Evolutionary conservation across 1,139 yeast genomes (phyloP), one percentile per base, ranked within the genome.

Genomic region (Zygosaccharomyces pseudobailii): DNA sequence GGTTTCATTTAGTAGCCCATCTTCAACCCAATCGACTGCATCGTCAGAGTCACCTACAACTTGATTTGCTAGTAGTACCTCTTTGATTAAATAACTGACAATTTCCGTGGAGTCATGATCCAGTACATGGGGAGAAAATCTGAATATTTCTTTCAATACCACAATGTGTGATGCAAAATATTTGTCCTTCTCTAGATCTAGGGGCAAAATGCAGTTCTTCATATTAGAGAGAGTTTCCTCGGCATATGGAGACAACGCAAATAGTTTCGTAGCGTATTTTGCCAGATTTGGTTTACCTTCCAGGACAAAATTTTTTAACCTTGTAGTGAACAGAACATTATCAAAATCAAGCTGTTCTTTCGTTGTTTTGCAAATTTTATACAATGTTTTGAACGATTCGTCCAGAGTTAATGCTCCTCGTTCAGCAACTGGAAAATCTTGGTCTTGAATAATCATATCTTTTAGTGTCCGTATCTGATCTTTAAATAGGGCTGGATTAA

Each of bases 401-500:
- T 59, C 57, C 22, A 51, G 30, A 28, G 55, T 46, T n/a, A 63
- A 31, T 4, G 57, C 40, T 22, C 55, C 55, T 7, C 66, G 66
- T 20, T 56, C 59, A 25, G 60, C 54, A 35, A 55, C 54, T 3
- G 50, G 41, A 1, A 52, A 28, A 5, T 50, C 52, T 8, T 69
- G 70, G 6, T 68, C 63, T 10, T 57, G 60, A 4, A 68, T 69
- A 10, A 81, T 67, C 10, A 73, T 55, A 0, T 72, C 66, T 1
- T 76, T 70, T 46, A 88, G 68, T 7, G 74, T 74, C 9, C 72
- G 68, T 3, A 84, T 70, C 57, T 86, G 86, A 36, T 75, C 74
- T 55, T 78, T 78, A 62, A 87, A 76, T 1, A 84, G 79, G 17
- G 76, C 76, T 0, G 96, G 96, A 40, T 78, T 72, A 3, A 76